Base-by-base conservation (phyloP, 805 yeast species). In the Lachancea cidri region DNA sequence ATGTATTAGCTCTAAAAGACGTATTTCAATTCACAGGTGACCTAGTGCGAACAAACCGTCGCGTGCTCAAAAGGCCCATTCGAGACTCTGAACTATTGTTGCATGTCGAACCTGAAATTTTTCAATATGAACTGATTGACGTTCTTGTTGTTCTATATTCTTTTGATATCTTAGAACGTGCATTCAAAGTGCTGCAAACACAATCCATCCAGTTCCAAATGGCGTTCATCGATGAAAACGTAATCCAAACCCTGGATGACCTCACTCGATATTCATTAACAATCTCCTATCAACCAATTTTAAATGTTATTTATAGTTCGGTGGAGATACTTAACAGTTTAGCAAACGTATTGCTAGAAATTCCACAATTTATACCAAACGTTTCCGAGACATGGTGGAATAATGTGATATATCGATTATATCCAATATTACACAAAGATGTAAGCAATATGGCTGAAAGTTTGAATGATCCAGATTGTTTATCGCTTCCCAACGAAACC, bases 91-190 rank as follows among this genome's bases (percentile, higher is more conserved):
- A 49, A 24, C 13, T 39, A 38, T 15, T 35, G 43, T 29, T 54
- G 9, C 55, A 56, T 16, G 58, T 58, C 9, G 54, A 53, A 1
- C 57, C 62, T 6, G 57, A 57, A 36, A 68, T 71, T 4, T 66
- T 71, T 41, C 81, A 72, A 45, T 57, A 55, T 16, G 71, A 70
- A 43, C 55, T 75, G 3, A 54, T 81, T 2, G 79, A 80, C 41
- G 71, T 72, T 20, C 67, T 79, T 44, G 66, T 70, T 0, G 60
- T 80, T 4, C 57, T 73, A 0, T 75, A 72, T 53, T 62, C 76
- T 2, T 67, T 77, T 58, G 88, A 83, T 52, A 61, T 78, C 2
- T 48, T 82, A 16, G 87, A 81, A 49, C 62, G 66, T 0, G 56
- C 77, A 14, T 52, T 64, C 19, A 38, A 55, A 43, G 53, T 60